Evolutionary conservation across 306 rosid species (phyloP), one percentile per base, ranked within the genome.

Genomic region (cucumber (Cucumis sativus)): DNA sequence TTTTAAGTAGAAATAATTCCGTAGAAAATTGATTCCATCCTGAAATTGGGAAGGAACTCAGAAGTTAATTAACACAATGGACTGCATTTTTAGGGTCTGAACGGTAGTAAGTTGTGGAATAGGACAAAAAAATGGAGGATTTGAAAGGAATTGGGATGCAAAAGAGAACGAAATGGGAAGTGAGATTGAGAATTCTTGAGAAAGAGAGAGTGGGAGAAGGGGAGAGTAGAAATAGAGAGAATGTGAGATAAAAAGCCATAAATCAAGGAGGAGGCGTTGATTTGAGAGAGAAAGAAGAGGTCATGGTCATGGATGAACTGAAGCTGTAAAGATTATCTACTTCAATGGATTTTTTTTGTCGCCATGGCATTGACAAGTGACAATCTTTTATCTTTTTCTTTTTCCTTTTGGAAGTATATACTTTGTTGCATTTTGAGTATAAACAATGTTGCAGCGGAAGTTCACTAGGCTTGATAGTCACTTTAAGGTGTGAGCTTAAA

Each of bases 51-150:
- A 39, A 5, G 54, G 57, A 43, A 69, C 37, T 57, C 57, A 20
- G 54, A 45, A 69, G 57, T 21, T 54, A 74, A 28, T 10, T 5
- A 49, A 45, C 43, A 64, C 6, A 30, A 77, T 33, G 9, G 18
- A 61, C 1, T 63, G 21, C 60, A 61, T 30, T 20, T 18, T 6
- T 47, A 28, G 2, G 52, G 5, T 62, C 39, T 60, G 45, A 77
- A 82, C 69, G 18, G 79, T 58, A 62, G 78, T 72, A 76, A 60
- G 76, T 79, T 83, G 58, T 80, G 43, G 1, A 30, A 68, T 8
- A n/a, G 10, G 7, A 37, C 25, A 5, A 65, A 65, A 16, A 1
- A 0, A 20, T 13, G 55, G 41, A 66, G 10, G 72, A 0, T 8
- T 66, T 67, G 35, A 47, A 23, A 43, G n/a, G 6, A 64, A 2